Base-by-base conservation (phyloP, 2,329 filamentous ascomycete species). In the Neofusicoccum ribis region DNA sequence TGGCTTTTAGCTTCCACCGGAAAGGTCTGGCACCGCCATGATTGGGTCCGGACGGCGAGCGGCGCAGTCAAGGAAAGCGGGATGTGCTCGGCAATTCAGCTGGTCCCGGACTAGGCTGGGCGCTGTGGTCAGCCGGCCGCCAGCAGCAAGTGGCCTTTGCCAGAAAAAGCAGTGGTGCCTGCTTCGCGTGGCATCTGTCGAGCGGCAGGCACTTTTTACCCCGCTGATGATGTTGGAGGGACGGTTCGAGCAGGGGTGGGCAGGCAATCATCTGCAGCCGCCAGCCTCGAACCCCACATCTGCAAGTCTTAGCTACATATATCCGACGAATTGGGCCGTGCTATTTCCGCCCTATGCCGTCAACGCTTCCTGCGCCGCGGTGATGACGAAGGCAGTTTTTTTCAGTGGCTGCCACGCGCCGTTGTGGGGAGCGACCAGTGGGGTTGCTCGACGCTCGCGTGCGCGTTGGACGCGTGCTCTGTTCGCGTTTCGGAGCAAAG, bases 221-320 rank as follows among this genome's bases (percentile, higher is more conserved):
- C 52, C 52, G 52, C 54, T 54, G 54, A 41, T 54, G 51, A 54
- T 37, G 51, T 43, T 37, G 54, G 44, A 44, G 5, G 39, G 54
- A 44, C 39, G 54, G 52, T 17, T 8, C 15, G 52, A 31, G 52
- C 52, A 58, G 39, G 52, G 52, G 39, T 34, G 11, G 39, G 23
- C 54, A 23, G 54, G 31, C 54, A 59, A 59, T 59, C 54, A 59
- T 59, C 54, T 43, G 54, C 54, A 58, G 34, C 39, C 37, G 39
- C 37, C 39, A 44, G 39, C 52, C 27, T 20, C 31, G 52, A 59
- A 59, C 54, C 54, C 54, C 54, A 59, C 54, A 59, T 46, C 54
- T 59, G 54, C 52, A 58, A 20, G 37, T 43, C 52, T 58, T 58
- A 44, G 37, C 52, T 7, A 27, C 54, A 43, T 59, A 59, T 44